Evolutionary conservation across 805 yeast genomes (phyloP).

Genomic region (Groenewaldozyma salmanticensis): DNA sequence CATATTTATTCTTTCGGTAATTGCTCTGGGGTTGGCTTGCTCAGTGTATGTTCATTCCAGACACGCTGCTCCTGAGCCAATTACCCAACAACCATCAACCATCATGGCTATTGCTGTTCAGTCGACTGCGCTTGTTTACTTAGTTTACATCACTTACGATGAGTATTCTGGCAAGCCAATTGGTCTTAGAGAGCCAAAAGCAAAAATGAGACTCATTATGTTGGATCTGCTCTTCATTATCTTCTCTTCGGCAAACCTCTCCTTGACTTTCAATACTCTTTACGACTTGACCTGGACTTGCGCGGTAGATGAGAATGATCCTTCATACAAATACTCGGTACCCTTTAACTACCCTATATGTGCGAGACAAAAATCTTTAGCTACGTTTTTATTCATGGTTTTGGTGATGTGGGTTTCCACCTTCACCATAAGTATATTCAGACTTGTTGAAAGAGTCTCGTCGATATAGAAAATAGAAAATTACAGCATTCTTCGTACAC

Average conservation of each 20-base stretch:
- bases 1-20: slow-evolving; percentile 46
- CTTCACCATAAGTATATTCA: slow-evolving; percentile 69
- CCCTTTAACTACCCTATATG: slow-evolving; percentile 49
- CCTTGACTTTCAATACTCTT: slow-evolving; percentile 76
- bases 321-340: slow-evolving; percentile 15
- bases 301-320: slow-evolving; percentile 20
- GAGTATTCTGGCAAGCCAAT: slow-evolving; percentile 88
- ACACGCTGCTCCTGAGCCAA: slow-evolving; percentile 20
- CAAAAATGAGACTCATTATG: slow-evolving; percentile 70
- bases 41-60: slow-evolving; percentile 29
- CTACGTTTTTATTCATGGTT: slow-evolving; percentile 67
- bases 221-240: slow-evolving; percentile 81
- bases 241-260: slow-evolving; percentile 77
- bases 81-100: slow-evolving; percentile 78
- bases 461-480: not conserved
- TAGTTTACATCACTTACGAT: slow-evolving; percentile 75
- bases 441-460: slow-evolving; percentile 54
- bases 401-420: slow-evolving; percentile 78
- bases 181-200: slow-evolving; percentile 78
- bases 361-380: slow-evolving; percentile 64
- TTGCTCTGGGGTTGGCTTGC: slow-evolving; percentile 71
- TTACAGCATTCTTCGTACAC: not conserved
- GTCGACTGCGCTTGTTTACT: slow-evolving; percentile 64
- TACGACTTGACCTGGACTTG: slow-evolving; percentile 82
- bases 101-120: slow-evolving; percentile 88